These are phyloP conservation scores for Lotus japonicus DNA, from an alignment of 306 rosid genomes.

Conservation along the genomic window DNA sequence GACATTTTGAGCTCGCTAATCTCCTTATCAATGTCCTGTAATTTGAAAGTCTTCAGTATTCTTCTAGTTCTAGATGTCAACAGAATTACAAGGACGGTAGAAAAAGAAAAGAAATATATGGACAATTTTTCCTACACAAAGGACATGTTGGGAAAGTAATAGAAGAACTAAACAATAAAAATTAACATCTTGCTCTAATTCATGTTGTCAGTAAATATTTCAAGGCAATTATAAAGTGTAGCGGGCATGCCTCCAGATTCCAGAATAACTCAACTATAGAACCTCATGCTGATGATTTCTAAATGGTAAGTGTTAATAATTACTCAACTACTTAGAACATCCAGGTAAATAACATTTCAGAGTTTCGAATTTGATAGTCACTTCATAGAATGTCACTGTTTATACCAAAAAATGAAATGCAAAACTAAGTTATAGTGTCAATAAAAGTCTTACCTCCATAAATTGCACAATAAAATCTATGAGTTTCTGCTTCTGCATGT, in stretches of 20 bases:
- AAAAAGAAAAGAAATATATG: background rate
- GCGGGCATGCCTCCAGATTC: background rate
- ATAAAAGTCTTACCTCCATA: slow-evolving; percentile 81
- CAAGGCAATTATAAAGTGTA: background rate
- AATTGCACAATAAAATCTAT: slow-evolving; percentile 94
- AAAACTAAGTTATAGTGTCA: slow-evolving; percentile 11
- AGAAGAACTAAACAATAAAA: background rate
- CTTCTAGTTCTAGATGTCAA: background rate
- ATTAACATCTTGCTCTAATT: background rate
- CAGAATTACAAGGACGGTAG: background rate
- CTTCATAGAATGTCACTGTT: background rate
- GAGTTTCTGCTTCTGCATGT: slow-evolving; percentile 93
- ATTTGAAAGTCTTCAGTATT: background rate
- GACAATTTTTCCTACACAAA: background rate
- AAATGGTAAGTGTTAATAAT: background rate
- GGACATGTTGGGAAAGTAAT: background rate
- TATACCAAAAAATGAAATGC: background rate
- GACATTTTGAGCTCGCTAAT: slow-evolving; percentile 94
- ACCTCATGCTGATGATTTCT: slow-evolving; percentile 1
- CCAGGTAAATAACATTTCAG: slow-evolving; percentile 3
- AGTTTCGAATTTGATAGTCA: background rate
- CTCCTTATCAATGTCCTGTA: slow-evolving; percentile 95
- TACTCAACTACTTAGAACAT: background rate
- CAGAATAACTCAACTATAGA: background rate
- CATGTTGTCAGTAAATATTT: background rate